Percentiles rank a stretch among this genome's conserved stretches.
Conservation (phyloP, 148 eudicot genomes). For the Chenopodium quinoa region DNA sequence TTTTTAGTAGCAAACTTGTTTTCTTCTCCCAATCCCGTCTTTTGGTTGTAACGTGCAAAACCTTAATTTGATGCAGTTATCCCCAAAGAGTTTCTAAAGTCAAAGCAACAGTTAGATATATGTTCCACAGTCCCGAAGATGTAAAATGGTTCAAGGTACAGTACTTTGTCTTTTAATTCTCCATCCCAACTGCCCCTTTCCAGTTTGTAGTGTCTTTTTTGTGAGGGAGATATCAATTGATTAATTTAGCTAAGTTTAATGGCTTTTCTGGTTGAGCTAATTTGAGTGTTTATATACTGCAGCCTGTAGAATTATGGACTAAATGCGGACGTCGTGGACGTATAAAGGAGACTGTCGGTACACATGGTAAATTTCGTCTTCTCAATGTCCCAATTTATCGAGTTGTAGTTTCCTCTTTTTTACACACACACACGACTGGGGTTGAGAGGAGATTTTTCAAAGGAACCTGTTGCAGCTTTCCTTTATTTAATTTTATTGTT, state of each 20-base stretch:
- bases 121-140: slow-evolving; percentile 97
- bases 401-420: background rate
- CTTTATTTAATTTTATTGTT: background rate
- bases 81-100: slow-evolving; percentile 94
- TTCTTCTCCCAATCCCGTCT: background rate
- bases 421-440: too few relatives aligned
- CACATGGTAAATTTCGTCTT: slow-evolving; percentile 66
- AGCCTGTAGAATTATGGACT: slow-evolving; percentile 92
- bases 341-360: slow-evolving; percentile 90
- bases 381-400: background rate
- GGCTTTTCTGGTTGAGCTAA: slow-evolving; percentile 1
- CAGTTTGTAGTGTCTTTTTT: background rate
- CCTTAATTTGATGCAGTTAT: slow-evolving; percentile 53
- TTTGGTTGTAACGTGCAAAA: background rate
- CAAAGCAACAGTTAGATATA: slow-evolving; percentile 81
- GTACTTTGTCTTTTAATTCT: slow-evolving; percentile 10
- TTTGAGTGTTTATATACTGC: slow-evolving; percentile 26
- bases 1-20: background rate
- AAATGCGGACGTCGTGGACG: slow-evolving; percentile 95
- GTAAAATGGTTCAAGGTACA: slow-evolving; percentile 98
- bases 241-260: too few relatives aligned
- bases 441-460: background rate
- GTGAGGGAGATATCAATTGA: background rate
- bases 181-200: background rate
- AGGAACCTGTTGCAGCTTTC: background rate